phyloP scores from a whole-genome alignment of 345 rosid species.

The Microcos paniculata region DNA sequence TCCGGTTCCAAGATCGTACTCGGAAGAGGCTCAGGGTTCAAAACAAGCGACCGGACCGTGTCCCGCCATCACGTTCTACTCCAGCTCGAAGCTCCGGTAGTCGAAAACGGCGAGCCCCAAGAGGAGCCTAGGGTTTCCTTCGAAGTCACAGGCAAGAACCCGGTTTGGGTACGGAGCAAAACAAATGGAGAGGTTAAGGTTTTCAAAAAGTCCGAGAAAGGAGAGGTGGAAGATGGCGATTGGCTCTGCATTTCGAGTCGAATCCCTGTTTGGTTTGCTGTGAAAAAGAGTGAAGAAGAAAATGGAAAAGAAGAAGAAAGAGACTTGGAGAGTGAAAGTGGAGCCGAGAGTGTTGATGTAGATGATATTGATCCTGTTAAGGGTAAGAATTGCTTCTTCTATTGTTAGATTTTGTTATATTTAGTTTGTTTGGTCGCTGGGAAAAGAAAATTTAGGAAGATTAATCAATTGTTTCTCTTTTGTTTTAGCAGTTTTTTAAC shows the following conservation, averaged over 20 bases:
- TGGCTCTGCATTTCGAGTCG: conserved; percentile 54
- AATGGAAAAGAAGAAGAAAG: conserved; percentile 20
- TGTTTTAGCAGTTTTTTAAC: not conserved
- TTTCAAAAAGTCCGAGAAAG: conserved; percentile 49
- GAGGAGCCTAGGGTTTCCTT: conserved; percentile 44
- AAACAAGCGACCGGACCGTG: conserved; percentile 47
- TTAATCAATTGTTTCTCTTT: not conserved
- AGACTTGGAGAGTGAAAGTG: conserved; percentile 29
- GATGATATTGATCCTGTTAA: conserved; percentile 55
- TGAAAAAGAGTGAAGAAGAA: conserved; percentile 34
- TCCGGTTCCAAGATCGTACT: conserved; percentile 27
- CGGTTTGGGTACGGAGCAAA: conserved; percentile 54
- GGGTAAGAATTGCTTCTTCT: conserved; percentile 38
- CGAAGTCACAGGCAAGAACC: conserved; percentile 69
- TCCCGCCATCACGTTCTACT: conserved; percentile 66
- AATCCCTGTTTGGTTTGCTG: conserved; percentile 53
- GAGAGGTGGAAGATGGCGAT: conserved; percentile 51
- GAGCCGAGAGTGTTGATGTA: conserved; percentile 29
- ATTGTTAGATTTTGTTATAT: not conserved
- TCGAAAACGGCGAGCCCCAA: conserved; percentile 10
- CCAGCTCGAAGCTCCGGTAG: conserved; percentile 22
- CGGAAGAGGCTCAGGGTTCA: conserved; percentile 65
- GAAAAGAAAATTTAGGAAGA: not conserved
- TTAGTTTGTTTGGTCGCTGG: conserved; percentile 1
- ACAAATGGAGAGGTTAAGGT: conserved; percentile 33